Conservation (phyloP, 441 rosid genomes). For the Eutrema salsugineum region DNA sequence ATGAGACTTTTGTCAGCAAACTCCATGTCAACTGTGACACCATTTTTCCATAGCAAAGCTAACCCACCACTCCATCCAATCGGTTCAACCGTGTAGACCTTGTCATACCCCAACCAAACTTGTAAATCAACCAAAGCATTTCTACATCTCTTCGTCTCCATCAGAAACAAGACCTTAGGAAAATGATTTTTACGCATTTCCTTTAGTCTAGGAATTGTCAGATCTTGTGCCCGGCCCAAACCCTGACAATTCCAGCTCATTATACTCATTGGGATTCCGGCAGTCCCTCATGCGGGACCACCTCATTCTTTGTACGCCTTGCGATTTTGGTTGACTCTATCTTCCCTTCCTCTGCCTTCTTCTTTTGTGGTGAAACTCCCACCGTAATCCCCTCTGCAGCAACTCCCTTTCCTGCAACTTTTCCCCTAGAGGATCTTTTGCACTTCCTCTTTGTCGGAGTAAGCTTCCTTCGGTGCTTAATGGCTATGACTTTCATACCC, state of each 20-base stretch:
- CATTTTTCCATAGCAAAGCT: neutral
- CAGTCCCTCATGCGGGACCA: neutral
- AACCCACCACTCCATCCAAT: neutral
- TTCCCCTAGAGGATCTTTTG: too few species aligned
- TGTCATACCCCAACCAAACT: neutral
- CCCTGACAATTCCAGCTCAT: neutral
- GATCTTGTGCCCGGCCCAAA: neutral
- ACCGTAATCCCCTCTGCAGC: too few species aligned
- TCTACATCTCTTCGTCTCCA: neutral
- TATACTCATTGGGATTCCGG: neutral
- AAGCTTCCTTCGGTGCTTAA: too few species aligned
- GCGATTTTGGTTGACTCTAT: too few species aligned
- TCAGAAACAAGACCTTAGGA: neutral
- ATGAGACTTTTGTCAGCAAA: too few species aligned
- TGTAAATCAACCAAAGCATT: neutral
- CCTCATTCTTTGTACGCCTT: too few species aligned
- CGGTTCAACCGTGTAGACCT: neutral
- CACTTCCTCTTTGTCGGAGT: too few species aligned
- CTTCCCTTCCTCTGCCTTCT: too few species aligned
- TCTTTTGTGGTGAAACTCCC: too few species aligned
- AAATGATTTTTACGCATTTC: neutral
- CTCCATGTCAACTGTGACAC: fast-evolving
- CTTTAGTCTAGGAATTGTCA: neutral
- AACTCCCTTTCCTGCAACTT: too few species aligned
- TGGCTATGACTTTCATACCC: too few species aligned